phyloP scores from a whole-genome alignment of 1,284 basidiomycete species.

The Microbotryum lychnidis-dioicae region DNA sequence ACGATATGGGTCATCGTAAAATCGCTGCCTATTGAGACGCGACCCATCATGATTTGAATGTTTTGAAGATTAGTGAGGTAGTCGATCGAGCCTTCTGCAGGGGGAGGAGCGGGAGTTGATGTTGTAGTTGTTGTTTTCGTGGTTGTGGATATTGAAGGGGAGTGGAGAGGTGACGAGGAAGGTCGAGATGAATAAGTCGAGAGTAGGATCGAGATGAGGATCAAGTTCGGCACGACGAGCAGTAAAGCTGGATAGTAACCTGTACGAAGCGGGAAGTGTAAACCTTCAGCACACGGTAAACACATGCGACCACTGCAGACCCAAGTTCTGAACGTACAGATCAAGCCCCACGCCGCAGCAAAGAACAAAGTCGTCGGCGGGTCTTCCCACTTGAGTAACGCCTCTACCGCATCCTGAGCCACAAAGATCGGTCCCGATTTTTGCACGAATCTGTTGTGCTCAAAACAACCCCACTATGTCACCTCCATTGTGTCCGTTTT shows the following conservation, averaged over 20 bases:
- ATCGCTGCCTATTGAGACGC: constrained; percentile 31
- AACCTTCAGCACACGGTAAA: no score
- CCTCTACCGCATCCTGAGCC: constrained; percentile 32
- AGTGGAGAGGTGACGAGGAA: constrained; percentile 3
- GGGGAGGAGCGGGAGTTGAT: constrained; percentile 2
- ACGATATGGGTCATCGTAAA: constrained; percentile 21
- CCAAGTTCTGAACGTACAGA: constrained; percentile 22
- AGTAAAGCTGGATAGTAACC: constrained; percentile 29
- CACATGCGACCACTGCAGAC: no score
- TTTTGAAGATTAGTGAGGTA: constrained; percentile 35
- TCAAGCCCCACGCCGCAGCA: constrained; percentile 26
- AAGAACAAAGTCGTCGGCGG: constrained; percentile 32
- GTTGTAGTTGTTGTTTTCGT: constrained; percentile 7
- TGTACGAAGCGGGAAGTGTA: background rate
- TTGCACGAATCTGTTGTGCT: constrained; percentile 29
- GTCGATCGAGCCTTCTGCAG: constrained; percentile 31
- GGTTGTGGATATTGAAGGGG: background rate
- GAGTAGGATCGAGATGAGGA: constrained; percentile 29
- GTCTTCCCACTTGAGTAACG: constrained; percentile 33
- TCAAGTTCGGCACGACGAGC: constrained; percentile 28
- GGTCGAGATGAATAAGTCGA: constrained; percentile 19
- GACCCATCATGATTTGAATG: constrained; percentile 37
- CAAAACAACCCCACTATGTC: no score
- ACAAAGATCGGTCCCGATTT: constrained; percentile 35
- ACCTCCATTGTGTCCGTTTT: no score